Evolutionary conservation across 768 basidiomycete species (phyloP).

Genomic region (Tricholoma bakamatsutake): DNA sequence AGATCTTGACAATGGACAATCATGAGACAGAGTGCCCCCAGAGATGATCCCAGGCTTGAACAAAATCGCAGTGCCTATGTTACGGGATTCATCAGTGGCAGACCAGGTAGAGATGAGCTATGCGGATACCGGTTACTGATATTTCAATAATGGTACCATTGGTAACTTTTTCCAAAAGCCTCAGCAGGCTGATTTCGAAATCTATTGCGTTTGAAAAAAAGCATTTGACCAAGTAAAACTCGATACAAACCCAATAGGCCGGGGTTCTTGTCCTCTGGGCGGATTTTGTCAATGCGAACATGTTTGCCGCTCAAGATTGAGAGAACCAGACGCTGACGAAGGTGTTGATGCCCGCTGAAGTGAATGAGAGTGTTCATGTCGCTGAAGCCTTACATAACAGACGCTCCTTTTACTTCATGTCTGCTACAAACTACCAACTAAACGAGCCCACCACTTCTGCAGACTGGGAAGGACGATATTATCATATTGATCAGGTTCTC

Average conservation of each 20-base stretch:
- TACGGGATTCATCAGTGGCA: neutral
- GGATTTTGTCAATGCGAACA: constrained; percentile 81
- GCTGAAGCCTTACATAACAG: constrained; percentile 17
- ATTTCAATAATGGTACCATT: constrained; percentile 96
- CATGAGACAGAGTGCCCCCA: constrained; percentile 77
- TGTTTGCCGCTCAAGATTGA: constrained; percentile 84
- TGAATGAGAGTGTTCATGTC: constrained; percentile 43
- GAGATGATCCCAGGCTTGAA: constrained; percentile 89
- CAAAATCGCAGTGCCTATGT: constrained; percentile 80
- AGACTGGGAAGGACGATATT: constrained; percentile 59
- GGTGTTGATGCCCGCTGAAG: constrained; percentile 76
- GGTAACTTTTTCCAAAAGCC: constrained; percentile 84
- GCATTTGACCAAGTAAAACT: neutral
- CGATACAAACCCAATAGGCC: constrained; percentile 71
- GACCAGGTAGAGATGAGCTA: neutral
- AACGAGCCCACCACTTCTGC: neutral
- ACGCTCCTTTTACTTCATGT: no score
- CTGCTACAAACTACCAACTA: neutral
- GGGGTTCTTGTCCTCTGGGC: constrained; percentile 89
- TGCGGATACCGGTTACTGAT: constrained; percentile 76
- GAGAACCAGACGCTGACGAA: constrained; percentile 83
- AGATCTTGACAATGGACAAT: constrained; percentile 83
- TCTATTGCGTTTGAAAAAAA: constrained; percentile 39
- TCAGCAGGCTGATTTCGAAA: constrained; percentile 86
- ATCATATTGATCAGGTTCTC: constrained; percentile 81